Evolutionary conservation across 192 early-diverging fungal genomes (phyloP), one percentile per base, ranked within the genome.

Genomic region (Coemansia sp.): DNA sequence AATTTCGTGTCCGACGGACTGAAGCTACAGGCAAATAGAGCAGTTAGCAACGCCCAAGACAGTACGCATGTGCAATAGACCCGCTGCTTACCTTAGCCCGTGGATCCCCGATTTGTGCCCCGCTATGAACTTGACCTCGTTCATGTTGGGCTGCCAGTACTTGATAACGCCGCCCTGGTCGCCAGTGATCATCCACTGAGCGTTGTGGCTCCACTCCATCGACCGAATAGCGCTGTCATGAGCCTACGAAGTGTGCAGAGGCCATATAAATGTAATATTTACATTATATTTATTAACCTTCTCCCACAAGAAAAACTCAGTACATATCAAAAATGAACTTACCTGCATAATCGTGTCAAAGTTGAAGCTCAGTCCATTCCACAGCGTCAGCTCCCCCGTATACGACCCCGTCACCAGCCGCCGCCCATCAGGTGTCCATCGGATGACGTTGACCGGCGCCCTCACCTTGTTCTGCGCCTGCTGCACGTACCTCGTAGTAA

Each of bases 81-180:
- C 25, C 13, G 48, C 21, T 93, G 90, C 70, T 90, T 93, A 45
- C 90, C 91, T 95, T 89, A 99, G 42, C 8, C 93, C 95, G n/a
- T 95, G 85, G 26, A 97, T 91, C 0, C 89, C 87, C 74, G 93
- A 90, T 68, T 92, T 91, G 72, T 99, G 97, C 0, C 88, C 97
- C 47, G 86, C 81, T 57, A 96, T 87, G 42, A 88, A 86, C 61
- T 97, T 94, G 23, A 99, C 76, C 66, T 96, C 93, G 72, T 91
- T 94, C 87, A 99, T 89, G 65, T 96, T 98, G 28, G 90, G 90
- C 77, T 95, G 92, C 95, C 95, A 99, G 74, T 98, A 99, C 73
- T 99, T 99, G 63, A 99, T 93, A 16, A 90, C 79, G 31, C 97
- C 97, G 28, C 86, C 84, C 58, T 95, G 90, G 70, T 97, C 97